Base-by-base conservation (phyloP, 2,329 filamentous ascomycete species). In the Aspergillus tubingensis region DNA sequence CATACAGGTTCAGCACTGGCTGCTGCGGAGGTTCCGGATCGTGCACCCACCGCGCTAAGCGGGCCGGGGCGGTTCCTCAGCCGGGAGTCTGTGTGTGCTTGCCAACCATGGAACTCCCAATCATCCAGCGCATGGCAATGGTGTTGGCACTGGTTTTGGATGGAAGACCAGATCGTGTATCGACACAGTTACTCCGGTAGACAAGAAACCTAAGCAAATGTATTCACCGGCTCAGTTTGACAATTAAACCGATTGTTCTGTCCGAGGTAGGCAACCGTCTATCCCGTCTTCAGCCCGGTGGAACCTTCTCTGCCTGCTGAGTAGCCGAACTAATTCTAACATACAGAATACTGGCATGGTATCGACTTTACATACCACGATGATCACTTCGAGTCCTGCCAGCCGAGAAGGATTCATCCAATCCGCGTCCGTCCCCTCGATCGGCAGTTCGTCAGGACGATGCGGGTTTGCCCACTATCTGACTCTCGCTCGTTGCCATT, bases 381-480 rank as follows among this genome's bases (percentile, higher is more conserved):
- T 36, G 39, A 44, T 43, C 23, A 27, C 10, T 32, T 55, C 39
- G 32, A 41, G 53, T 55, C 30, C 53, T 55, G 39, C 43, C 39
- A 55, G 39, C 39, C 41, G 53, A 55, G 25, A 39, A 23, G 21
- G 25, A 27, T 19, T 44, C 21, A 30, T 27, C 53, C 53, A 55
- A 55, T 55, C 53, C 8, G 7, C n/a, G 25, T 30, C 27, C 36
- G 11, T 43, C 23, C 53, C 25, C 48, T 58, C 56, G 48, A 58
- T 58, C 25, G 47, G 48, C 56, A 58, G 56, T 58, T 58, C 56
- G 56, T 58, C 56, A 44, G 56, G 48, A 30, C 38, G 25, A 52
- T 52, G 38, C 56, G 47, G 39, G 56, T 21, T 58, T 38, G 19
- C 17, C 25, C 23, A 43, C 53, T 32, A 3, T 17, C 52, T 21